A percentile compares a stretch with the other conserved stretches of the same genome.
Conservation (phyloP, 257 asterid species). For the Ajuga chamaepitys region DNA sequence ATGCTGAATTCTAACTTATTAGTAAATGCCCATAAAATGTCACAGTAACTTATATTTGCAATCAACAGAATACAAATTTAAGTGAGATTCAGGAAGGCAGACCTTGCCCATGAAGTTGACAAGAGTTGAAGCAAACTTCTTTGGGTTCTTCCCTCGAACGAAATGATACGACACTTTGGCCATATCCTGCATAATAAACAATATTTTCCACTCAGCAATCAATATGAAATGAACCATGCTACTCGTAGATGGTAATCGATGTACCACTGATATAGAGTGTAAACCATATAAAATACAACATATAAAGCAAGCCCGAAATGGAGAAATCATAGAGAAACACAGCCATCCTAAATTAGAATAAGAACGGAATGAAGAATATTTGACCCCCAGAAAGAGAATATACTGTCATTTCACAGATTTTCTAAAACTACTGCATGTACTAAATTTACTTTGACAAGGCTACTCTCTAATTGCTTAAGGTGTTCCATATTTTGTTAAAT, state of each 20-base stretch:
- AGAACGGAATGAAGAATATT: too few species aligned
- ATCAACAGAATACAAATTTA: background rate
- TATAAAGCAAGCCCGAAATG: background rate
- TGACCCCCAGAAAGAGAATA: too few species aligned
- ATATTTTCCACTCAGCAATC: background rate
- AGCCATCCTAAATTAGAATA: too few species aligned
- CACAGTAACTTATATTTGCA: background rate
- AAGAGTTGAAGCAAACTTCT: constrained; percentile 78
- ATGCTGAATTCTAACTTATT: background rate
- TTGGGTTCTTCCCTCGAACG: constrained; percentile 75
- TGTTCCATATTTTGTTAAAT: too few species aligned
- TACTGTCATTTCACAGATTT: background rate
- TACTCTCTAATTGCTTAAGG: background rate
- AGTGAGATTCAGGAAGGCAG: constrained; percentile 11
- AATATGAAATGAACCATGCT: constrained; percentile 12
- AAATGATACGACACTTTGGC: constrained; percentile 80
- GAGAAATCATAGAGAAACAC: too few species aligned
- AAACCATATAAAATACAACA: background rate
- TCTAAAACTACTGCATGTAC: background rate
- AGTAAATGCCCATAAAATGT: background rate
- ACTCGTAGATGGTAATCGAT: background rate
- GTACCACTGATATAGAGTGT: background rate
- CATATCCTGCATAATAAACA: constrained; percentile 63
- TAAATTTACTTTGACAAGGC: background rate
- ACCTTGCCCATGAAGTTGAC: constrained; percentile 95